A percentile compares a stretch with the other conserved stretches of the same genome.
Conservation (phyloP, 768 basidiomycete species). For the Russula sp. region DNA sequence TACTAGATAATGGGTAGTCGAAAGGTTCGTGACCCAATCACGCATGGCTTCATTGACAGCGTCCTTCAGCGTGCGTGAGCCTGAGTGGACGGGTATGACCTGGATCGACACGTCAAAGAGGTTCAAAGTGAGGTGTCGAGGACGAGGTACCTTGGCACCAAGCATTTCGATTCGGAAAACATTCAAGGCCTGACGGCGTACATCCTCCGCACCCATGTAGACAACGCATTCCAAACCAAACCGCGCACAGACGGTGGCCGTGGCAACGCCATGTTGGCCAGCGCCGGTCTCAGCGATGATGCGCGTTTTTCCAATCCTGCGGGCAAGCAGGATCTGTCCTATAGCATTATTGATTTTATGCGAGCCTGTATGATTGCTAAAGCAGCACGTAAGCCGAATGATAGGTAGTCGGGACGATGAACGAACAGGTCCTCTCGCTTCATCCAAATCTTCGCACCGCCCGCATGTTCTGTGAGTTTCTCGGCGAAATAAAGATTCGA, state of each 20-base stretch:
- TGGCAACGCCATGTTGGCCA: conserved; percentile 98
- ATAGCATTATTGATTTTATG: conserved; percentile 99
- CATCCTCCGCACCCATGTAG: conserved; percentile 99
- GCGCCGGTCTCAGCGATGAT: conserved; percentile 99
- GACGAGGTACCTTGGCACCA: conserved; percentile 67
- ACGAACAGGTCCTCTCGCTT: conserved; percentile 87
- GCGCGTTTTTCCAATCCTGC: conserved; percentile 88
- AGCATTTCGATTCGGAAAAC: conserved; percentile 98
- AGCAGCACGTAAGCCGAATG: conserved; percentile 12
- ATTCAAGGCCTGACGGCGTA: conserved; percentile 92
- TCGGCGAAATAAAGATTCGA: conserved; percentile 90
- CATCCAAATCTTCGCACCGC: conserved; percentile 96
- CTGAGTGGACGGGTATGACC: conserved; percentile 93
- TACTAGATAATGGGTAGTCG: conserved; percentile 93
- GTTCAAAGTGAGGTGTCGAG: background rate
- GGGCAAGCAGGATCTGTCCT: conserved; percentile 96
- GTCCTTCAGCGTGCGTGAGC: conserved; percentile 94
- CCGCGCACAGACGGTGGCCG: conserved; percentile 95
- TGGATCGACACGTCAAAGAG: conserved; percentile 34
- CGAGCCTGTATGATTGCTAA: conserved; percentile 94
- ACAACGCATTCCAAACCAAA: conserved; percentile 94
- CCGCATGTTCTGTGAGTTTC: conserved; percentile 82
- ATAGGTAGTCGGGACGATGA: background rate
- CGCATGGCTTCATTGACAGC: conserved; percentile 98
- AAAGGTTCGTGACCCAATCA: conserved; percentile 96